Evolutionary conservation across 2,329 filamentous ascomycete genomes (phyloP).

Genomic region (Colletotrichum lupini): DNA sequence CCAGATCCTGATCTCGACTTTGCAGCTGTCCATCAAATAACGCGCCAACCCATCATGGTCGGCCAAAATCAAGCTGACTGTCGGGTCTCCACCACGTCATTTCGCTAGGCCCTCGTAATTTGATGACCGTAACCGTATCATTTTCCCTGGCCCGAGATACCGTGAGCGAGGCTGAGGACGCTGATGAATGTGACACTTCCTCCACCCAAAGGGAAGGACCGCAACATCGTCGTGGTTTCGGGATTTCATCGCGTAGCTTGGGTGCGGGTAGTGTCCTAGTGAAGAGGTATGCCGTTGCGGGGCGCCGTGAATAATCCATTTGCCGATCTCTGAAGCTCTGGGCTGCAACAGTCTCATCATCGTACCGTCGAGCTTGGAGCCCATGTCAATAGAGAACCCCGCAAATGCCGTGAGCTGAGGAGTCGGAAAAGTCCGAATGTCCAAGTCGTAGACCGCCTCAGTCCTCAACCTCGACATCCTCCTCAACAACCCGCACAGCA

Average conservation of each 20-base stretch:
- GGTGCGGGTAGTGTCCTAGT: background rate
- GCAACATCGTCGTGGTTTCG: too few species aligned
- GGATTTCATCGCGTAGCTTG: background rate
- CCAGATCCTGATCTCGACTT: background rate
- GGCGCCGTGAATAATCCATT: background rate
- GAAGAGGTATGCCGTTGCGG: background rate
- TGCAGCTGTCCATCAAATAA: background rate
- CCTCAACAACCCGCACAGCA: constrained; percentile 57
- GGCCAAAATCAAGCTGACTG: background rate
- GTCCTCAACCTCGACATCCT: constrained; percentile 42
- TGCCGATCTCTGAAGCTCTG: background rate
- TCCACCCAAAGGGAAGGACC: background rate
- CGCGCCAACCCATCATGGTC: background rate
- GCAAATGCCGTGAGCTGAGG: background rate
- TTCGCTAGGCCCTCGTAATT: background rate
- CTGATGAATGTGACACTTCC: background rate
- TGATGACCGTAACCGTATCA: too few species aligned
- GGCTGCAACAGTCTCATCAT: background rate
- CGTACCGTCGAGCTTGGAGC: background rate
- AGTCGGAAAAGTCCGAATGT: background rate
- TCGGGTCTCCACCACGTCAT: background rate
- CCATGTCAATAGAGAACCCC: background rate
- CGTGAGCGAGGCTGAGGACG: background rate
- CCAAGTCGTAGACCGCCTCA: constrained; percentile 35
- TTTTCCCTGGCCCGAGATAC: background rate